Evolutionary conservation across 2,329 filamentous ascomycete genomes (phyloP), one percentile per base, ranked within the genome.

Genomic region (Alternaria rosae): DNA sequence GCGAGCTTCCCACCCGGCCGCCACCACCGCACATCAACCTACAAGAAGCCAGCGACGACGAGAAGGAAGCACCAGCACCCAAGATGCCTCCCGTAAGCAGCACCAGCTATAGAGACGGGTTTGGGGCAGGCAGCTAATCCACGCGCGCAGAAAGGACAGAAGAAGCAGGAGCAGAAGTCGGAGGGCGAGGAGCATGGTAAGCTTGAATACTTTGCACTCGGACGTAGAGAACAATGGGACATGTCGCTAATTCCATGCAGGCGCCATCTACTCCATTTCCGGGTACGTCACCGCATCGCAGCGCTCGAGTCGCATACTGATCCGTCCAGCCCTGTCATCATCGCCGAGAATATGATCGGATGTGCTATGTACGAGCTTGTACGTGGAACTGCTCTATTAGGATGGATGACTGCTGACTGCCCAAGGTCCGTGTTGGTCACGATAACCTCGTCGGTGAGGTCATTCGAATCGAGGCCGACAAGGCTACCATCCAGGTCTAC

Each of bases 341-440:
- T 99, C 73, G 95, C 94, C 79, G 94, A 98, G 85, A 90, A 97
- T 83, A 97, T 99, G 94, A 93, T 94, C 78, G 95, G 95, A 81
- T 95, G 95, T 87, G 94, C 95, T 82, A 99, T 99, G 95, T 97
- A 98, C 89, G 95, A 99, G 85, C 87, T 99, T 85, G 93, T 93
- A 86, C 73, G 89, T 81, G 32, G 12, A 23, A 55, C 57, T 17
- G 30, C 42, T 28, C 57, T 30, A 43, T 60, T n/a, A 3, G 9
- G 45, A 26, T 15, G 41, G 20, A 30, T 38, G 11, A 6, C 26
- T 23, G 53, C 55, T 77, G 48, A 77, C 43, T 10, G 8, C 17
- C 51, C 30, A 68, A 94, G 92, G 94, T 96, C 80, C 91, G 88
- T 84, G 94, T 99, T 74, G 94, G 95, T 74, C 89, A 97, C 79